A percentile compares a stretch with the other conserved stretches of the same genome.
Conservation (phyloP, 192 early-diverging fungal species). For the Backusella circina region DNA sequence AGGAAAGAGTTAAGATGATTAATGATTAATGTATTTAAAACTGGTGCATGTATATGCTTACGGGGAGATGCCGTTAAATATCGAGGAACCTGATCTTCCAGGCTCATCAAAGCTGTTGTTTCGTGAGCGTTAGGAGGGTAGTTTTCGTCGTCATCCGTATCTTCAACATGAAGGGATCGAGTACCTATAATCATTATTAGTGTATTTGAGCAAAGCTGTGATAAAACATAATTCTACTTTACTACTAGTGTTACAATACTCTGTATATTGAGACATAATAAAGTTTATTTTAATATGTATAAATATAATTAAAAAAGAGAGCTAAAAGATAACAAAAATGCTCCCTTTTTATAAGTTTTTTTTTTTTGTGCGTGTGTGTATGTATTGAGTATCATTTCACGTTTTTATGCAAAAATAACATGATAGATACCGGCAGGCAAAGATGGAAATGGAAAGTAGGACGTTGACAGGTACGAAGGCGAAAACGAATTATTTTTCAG, state of each 20-base stretch:
- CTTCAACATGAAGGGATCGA: background rate
- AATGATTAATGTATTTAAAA: background rate
- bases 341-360: background rate
- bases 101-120: background rate
- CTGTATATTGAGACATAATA: background rate
- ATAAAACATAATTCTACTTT: background rate
- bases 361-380: background rate
- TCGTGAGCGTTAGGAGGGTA: background rate
- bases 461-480: background rate
- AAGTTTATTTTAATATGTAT: background rate
- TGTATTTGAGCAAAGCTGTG: background rate
- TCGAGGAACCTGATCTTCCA: conserved; percentile 12
- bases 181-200: background rate
- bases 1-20: background rate
- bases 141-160: conserved; percentile 18
- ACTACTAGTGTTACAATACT: background rate
- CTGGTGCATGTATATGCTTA: background rate
- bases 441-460: background rate
- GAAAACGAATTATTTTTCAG: background rate
- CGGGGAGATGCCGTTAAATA: conserved; percentile 23
- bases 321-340: background rate
- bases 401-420: conserved; percentile 7
- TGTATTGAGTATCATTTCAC: background rate
- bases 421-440: background rate
- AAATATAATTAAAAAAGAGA: background rate